Evolutionary conservation across 2,329 filamentous ascomycete genomes (phyloP).

Genomic region (Trichoderma asperellum): DNA sequence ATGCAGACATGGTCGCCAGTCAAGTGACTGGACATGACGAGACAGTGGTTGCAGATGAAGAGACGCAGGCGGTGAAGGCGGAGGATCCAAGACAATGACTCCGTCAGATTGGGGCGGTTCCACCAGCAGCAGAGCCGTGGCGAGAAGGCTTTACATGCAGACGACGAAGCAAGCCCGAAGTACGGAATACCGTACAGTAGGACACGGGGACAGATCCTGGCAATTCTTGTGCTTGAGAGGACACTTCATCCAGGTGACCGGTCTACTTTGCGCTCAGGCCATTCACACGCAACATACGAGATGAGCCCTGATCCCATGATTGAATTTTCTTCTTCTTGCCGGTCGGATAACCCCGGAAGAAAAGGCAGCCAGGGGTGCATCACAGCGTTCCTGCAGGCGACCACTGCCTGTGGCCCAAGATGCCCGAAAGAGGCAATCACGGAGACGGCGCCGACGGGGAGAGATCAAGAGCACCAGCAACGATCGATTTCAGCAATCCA

Average conservation of each 20-base stretch:
- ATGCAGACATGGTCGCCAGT: background rate
- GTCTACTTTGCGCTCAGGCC: constrained; percentile 20
- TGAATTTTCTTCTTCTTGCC: background rate
- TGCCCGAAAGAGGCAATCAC: constrained; percentile 25
- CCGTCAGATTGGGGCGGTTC: background rate
- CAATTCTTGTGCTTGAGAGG: background rate
- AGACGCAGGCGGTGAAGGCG: constrained; percentile 24
- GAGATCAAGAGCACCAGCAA: background rate
- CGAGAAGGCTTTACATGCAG: background rate
- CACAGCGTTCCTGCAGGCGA: constrained; percentile 22
- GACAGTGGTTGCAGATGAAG: constrained; percentile 12
- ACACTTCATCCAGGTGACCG: background rate
- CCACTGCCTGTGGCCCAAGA: constrained; percentile 5
- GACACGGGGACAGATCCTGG: background rate
- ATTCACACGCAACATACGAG: constrained; percentile 24
- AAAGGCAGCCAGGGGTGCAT: background rate
- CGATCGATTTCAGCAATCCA: background rate
- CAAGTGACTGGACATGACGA: constrained; percentile 19
- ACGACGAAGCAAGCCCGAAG: background rate
- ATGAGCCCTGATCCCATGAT: constrained; percentile 24
- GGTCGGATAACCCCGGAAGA: constrained; percentile 20
- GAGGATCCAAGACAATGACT: background rate
- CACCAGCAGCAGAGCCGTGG: background rate
- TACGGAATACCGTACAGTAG: background rate
- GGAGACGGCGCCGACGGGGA: constrained; percentile 7